Evolutionary conservation across 2,329 filamentous ascomycete species (phyloP).

Genomic region (Cladosporium sp.): DNA sequence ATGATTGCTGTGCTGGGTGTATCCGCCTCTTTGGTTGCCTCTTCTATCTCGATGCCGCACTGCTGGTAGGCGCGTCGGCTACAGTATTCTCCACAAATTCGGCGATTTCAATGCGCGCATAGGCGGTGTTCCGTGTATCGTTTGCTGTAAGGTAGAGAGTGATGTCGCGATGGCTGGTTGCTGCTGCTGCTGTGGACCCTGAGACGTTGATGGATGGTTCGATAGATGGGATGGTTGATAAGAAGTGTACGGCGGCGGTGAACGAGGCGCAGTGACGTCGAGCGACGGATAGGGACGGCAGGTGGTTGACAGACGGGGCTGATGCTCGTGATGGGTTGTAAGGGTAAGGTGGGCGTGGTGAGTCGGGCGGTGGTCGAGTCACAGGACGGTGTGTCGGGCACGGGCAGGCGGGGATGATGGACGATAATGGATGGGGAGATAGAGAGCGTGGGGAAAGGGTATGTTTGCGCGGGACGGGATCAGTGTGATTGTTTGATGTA

Average conservation of each 20-base stretch:
- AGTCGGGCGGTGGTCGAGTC: conserved; percentile 13
- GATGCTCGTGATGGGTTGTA: conserved; percentile 17
- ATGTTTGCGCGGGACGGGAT: background rate
- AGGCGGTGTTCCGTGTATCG: background rate
- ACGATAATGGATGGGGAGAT: background rate
- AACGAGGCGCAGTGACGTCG: background rate
- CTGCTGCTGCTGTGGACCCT: conserved; percentile 10
- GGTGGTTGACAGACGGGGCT: conserved; percentile 2
- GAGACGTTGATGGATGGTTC: conserved; percentile 7
- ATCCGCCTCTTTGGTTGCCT: background rate
- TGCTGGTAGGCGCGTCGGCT: background rate
- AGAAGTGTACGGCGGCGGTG: conserved; percentile 1
- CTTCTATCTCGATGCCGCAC: background rate
- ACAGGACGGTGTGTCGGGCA: conserved; percentile 9
- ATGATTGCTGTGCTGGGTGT: conserved; percentile 26
- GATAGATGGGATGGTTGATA: conserved; percentile 10
- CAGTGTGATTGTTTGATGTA: background rate
- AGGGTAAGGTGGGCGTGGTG: conserved; percentile 14
- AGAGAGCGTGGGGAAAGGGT: conserved; percentile 15
- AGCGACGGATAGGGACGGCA: background rate
- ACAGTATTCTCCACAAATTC: background rate
- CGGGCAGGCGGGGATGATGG: conserved; percentile 1
- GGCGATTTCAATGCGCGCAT: conserved; percentile 6
- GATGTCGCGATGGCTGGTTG: conserved; percentile 7
- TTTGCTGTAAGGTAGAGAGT: background rate